phyloP scores from a whole-genome alignment of 208 protist species.

The Crithidia expoeki region DNA sequence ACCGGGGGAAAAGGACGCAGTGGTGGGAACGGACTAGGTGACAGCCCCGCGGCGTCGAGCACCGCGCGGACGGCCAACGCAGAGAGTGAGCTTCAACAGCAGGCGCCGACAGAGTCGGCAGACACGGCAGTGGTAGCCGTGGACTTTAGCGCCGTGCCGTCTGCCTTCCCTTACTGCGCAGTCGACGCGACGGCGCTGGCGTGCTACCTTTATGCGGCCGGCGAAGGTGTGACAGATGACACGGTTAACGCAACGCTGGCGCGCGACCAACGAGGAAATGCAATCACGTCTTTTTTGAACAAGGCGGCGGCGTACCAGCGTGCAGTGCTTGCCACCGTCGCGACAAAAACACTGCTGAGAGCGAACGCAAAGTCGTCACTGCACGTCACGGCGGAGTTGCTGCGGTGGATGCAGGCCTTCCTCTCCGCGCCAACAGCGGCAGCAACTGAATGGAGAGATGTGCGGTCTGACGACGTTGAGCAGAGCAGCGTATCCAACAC shows the following conservation, averaged over 20 bases:
- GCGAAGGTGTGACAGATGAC: neutral
- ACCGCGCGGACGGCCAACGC: neutral
- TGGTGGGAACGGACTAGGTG: constrained; percentile 12
- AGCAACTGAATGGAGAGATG: neutral
- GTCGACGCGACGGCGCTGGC: constrained; percentile 10
- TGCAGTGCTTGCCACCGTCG: constrained; percentile 10
- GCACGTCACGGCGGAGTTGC: constrained; percentile 16
- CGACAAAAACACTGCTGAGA: neutral
- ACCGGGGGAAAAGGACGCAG: constrained; percentile 9
- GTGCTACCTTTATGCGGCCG: constrained; percentile 13
- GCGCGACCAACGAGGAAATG: constrained; percentile 10
- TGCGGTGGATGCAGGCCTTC: constrained; percentile 28
- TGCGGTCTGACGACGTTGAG: neutral
- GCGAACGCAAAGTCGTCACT: constrained; percentile 3
- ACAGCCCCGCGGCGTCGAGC: neutral
- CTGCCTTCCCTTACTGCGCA: constrained; percentile 13
- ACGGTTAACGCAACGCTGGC: neutral
- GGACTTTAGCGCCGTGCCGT: constrained; percentile 9
- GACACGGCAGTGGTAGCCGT: constrained; percentile 1
- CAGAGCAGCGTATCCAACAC: neutral
- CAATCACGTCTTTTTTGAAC: constrained; percentile 13
- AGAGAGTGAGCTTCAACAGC: neutral
- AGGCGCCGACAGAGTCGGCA: neutral
- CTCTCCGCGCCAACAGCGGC: constrained; percentile 2
- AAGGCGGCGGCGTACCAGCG: constrained; percentile 23